These are phyloP conservation scores for Podospora comata DNA, from an alignment of 495 filamentous ascomycete genomes.

Conservation along the genomic window DNA sequence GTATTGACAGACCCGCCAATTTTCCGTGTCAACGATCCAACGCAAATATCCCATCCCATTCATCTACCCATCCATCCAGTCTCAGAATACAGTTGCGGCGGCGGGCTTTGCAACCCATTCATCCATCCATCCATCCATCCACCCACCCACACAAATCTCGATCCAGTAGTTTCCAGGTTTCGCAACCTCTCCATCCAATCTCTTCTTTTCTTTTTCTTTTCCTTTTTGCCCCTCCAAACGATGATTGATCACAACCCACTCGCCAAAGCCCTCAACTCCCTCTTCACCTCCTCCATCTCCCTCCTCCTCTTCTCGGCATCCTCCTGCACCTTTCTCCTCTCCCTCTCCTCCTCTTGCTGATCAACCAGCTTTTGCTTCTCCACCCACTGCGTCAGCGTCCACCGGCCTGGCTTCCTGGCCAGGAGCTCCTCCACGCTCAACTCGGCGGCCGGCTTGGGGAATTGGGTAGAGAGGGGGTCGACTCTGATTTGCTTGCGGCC, in stretches of 20 bases:
- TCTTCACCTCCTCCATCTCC: conserved; percentile 39
- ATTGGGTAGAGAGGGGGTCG: conserved; percentile 32
- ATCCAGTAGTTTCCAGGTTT: background rate
- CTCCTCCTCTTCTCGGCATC: conserved; percentile 21
- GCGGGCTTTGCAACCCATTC: background rate
- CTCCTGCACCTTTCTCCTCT: conserved; percentile 2
- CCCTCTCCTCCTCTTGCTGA: conserved; percentile 13
- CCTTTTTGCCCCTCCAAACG: background rate
- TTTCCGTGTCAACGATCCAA: background rate
- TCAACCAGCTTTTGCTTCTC: conserved; percentile 31
- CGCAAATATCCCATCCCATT: background rate
- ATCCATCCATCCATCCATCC: background rate
- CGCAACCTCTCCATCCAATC: background rate
- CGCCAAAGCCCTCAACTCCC: conserved; percentile 24
- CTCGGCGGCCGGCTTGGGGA: conserved; percentile 34
- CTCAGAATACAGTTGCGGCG: too few relatives aligned
- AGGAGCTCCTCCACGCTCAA: conserved; percentile 41
- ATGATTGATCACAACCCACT: background rate
- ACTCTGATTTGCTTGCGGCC: conserved; percentile 8
- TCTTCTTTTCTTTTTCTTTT: background rate
- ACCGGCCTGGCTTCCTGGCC: conserved; percentile 35
- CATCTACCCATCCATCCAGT: background rate
- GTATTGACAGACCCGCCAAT: background rate
- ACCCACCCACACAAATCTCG: background rate
- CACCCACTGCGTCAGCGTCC: conserved; percentile 39